A percentile compares a stretch with the other conserved stretches of the same genome.
phyloP scores from a whole-genome alignment of 768 basidiomycete genomes.

The Agrocybe praecox region DNA sequence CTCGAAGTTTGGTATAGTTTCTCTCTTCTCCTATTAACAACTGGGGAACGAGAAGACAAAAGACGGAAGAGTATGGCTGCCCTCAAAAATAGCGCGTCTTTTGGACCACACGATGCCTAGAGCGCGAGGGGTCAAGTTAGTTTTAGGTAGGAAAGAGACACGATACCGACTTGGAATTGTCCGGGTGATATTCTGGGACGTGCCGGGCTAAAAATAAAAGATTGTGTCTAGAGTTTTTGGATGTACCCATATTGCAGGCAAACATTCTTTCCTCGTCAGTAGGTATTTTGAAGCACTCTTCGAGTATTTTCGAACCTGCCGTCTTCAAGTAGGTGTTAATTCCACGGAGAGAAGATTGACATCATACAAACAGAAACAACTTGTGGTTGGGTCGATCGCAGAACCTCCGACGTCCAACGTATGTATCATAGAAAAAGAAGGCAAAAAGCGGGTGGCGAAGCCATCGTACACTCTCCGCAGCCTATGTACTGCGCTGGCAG shows the following conservation, averaged over 20 bases:
- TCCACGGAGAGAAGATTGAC: not conserved
- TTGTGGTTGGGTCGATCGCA: no score
- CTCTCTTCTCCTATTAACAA: not conserved
- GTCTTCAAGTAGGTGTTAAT: not conserved
- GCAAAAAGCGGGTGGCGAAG: not conserved
- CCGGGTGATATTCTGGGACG: no score
- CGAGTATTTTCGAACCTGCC: not conserved
- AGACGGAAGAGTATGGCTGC: not conserved
- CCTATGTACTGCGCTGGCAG: not conserved
- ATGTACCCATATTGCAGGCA: no score
- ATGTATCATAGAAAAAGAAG: no score
- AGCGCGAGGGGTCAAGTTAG: no score
- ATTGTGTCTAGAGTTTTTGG: no score
- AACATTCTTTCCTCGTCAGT: not conserved
- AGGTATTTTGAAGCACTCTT: not conserved
- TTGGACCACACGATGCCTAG: no score
- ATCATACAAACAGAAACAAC: not conserved
- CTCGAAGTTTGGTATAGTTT: not conserved
- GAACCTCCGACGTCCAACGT: no score
- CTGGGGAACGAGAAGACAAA: not conserved
- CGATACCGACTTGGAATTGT: no score
- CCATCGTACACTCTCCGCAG: not conserved
- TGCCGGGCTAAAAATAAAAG: no score
- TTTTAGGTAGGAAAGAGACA: no score
- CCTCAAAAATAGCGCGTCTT: not conserved